phyloP scores from a whole-genome alignment of 768 basidiomycete genomes.

The Leccinum subgranulosum region DNA sequence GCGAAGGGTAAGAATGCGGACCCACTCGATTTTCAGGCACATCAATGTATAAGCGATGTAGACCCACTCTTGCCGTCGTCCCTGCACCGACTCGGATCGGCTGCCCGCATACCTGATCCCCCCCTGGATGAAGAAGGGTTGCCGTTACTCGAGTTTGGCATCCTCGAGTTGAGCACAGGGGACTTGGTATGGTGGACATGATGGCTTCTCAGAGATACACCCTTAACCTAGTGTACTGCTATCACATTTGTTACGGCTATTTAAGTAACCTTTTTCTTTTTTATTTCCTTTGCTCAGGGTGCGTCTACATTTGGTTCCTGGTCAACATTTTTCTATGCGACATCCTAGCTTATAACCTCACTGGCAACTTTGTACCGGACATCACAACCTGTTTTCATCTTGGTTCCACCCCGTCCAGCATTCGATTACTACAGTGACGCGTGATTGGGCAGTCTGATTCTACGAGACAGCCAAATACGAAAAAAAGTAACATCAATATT shows the following conservation, averaged over 20 bases:
- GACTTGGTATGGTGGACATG: conserved; percentile 4
- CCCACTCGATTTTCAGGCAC: conserved; percentile 5
- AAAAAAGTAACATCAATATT: neutral
- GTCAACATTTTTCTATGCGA: neutral
- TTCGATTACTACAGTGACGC: no score
- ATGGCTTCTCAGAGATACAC: neutral
- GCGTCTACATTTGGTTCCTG: neutral
- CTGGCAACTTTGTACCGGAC: neutral
- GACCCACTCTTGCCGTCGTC: conserved; percentile 5
- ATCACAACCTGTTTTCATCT: neutral
- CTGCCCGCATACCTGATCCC: neutral
- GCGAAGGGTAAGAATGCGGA: conserved; percentile 19
- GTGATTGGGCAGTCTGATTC: neutral
- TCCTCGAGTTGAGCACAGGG: conserved; percentile 3
- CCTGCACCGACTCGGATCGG: neutral
- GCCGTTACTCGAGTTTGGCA: conserved; percentile 19
- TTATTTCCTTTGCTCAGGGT: neutral
- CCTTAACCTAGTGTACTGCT: neutral
- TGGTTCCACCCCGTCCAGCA: neutral
- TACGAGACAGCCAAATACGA: neutral
- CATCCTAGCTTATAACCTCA: neutral
- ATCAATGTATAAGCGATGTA: neutral
- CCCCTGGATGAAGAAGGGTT: neutral
- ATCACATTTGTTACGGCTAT: neutral
- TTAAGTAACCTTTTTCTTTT: neutral